Conservation (phyloP, 129 eudicot genomes). For the Glebionis coronaria region DNA sequence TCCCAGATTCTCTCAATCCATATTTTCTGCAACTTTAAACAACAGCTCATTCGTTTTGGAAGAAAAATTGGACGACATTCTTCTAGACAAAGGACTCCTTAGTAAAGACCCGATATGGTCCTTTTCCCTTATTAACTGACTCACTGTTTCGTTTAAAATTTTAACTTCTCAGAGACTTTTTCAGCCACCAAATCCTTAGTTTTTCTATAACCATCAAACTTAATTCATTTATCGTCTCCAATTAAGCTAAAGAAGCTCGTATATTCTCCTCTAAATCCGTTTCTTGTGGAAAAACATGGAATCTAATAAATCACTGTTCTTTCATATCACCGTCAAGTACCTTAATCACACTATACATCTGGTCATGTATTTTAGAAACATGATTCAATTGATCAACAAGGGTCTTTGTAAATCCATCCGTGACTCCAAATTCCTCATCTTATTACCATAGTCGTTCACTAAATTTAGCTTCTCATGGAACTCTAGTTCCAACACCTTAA, state of each 20-base stretch:
- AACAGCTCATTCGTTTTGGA: constrained; percentile 80
- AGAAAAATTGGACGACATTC: no score
- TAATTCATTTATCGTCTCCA: constrained; percentile 71
- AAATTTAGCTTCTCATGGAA: constrained; percentile 43
- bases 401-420: constrained; percentile 75
- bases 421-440: constrained; percentile 48
- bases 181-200: constrained; percentile 61
- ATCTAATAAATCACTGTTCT: constrained; percentile 64
- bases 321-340: constrained; percentile 62
- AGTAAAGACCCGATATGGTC: constrained; percentile 82
- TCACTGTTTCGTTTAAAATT: constrained; percentile 55
- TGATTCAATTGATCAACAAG: constrained; percentile 63
- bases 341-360: constrained; percentile 56
- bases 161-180: constrained; percentile 67
- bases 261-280: constrained; percentile 82
- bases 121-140: constrained; percentile 74
- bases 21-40: constrained; percentile 89
- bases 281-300: constrained; percentile 87
- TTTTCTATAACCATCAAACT: constrained; percentile 55
- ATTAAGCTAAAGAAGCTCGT: constrained; percentile 84
- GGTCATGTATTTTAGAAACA: constrained; percentile 66
- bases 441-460: constrained; percentile 47
- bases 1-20: constrained; percentile 85
- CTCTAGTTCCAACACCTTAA: constrained; percentile 55
- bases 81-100: constrained; percentile 79